Conservation (phyloP, 2,329 filamentous ascomycete genomes). For the Fusarium secorum region DNA sequence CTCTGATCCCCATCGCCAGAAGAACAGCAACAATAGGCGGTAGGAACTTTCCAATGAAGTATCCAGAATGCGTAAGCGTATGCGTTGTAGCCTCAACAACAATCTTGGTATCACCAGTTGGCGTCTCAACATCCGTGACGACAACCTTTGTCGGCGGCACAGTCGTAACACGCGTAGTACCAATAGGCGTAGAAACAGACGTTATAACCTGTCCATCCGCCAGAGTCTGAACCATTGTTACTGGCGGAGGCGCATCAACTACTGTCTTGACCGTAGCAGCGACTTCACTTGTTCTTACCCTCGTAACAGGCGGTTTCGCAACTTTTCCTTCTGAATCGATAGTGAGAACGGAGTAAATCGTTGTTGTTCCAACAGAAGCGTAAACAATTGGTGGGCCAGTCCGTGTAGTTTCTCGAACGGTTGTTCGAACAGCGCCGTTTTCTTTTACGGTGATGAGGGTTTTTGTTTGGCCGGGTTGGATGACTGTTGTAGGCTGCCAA, state of each 20-base stretch:
- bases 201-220: constrained; percentile 24
- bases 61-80: constrained; percentile 33
- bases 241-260: constrained; percentile 12
- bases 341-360: constrained; percentile 28
- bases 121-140: constrained; percentile 19
- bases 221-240: constrained; percentile 17
- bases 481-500: background rate
- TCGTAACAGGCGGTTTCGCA: constrained; percentile 9
- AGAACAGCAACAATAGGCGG: constrained; percentile 51
- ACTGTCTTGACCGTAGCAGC: constrained; percentile 26
- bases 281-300: constrained; percentile 16
- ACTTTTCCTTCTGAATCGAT: constrained; percentile 10
- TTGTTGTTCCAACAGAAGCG: constrained; percentile 25
- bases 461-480: background rate
- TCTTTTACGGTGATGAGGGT: constrained; percentile 1
- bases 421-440: constrained; percentile 9
- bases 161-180: constrained; percentile 24
- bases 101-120: constrained; percentile 14
- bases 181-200: constrained; percentile 6
- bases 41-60: constrained; percentile 54
- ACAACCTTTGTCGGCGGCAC: constrained; percentile 22
- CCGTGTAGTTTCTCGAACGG: constrained; percentile 4
- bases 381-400: constrained; percentile 20
- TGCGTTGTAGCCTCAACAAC: constrained; percentile 26
- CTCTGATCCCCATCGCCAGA: constrained; percentile 50